phyloP scores from a whole-genome alignment of 1,139 yeast species.

The Suhomyces ambrosiae region DNA sequence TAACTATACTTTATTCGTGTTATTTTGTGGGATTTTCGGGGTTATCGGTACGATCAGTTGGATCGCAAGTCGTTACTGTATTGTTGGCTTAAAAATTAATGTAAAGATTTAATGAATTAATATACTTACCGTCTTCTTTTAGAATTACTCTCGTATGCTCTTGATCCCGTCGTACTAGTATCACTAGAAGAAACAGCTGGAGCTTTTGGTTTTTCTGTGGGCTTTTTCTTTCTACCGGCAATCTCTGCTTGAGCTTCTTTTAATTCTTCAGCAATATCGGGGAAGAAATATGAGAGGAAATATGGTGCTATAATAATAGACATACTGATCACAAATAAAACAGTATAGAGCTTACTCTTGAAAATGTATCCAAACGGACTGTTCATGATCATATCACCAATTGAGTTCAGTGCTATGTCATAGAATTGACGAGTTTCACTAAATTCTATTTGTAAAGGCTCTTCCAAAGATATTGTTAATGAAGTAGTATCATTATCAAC shows the following conservation, averaged over 20 bases:
- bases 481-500: slow-evolving; percentile 22
- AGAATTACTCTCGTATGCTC: slow-evolving; percentile 7
- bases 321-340: slow-evolving; percentile 32
- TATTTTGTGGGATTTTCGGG: slow-evolving; percentile 38
- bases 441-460: slow-evolving; percentile 29
- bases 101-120: slow-evolving; percentile 28
- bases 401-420: slow-evolving; percentile 36
- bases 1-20: slow-evolving; percentile 37
- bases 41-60: slow-evolving; percentile 34
- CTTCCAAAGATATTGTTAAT: slow-evolving; percentile 17
- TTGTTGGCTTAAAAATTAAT: slow-evolving; percentile 37
- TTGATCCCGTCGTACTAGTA: slow-evolving; percentile 10
- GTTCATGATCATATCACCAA: slow-evolving; percentile 36
- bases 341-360: slow-evolving; percentile 38
- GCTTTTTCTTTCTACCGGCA: slow-evolving; percentile 2
- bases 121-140: slow-evolving; percentile 10
- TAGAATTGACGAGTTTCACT: slow-evolving; percentile 35
- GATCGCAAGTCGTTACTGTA: slow-evolving; percentile 33
- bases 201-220: not conserved
- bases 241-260: slow-evolving; percentile 27
- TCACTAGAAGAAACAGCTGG: slow-evolving; percentile 1
- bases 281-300: slow-evolving; percentile 33
- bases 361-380: slow-evolving; percentile 51
- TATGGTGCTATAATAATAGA: slow-evolving; percentile 41
- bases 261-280: slow-evolving; percentile 41